Percentiles rank a stretch among this genome's conserved stretches.
phyloP scores from a whole-genome alignment of 2,329 filamentous ascomycete genomes.

The Elsinoe australis region DNA sequence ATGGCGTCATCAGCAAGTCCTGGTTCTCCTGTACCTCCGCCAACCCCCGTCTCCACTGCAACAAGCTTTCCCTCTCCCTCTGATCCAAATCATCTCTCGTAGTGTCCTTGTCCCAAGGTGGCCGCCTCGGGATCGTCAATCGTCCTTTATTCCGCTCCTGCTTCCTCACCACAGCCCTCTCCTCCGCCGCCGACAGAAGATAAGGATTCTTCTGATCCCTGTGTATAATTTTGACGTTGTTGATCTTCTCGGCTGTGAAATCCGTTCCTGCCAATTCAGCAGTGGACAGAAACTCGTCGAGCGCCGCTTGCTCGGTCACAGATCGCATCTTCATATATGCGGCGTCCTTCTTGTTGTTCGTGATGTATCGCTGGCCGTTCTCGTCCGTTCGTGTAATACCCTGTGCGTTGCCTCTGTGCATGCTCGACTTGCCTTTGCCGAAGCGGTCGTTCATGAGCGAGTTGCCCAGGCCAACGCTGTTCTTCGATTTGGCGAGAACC shows the following conservation, averaged over 20 bases:
- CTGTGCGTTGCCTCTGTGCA: conserved; percentile 67
- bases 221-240: conserved; percentile 98
- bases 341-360: conserved; percentile 82
- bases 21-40: conserved; percentile 91
- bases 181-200: conserved; percentile 75
- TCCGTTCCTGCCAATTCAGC: conserved; percentile 97
- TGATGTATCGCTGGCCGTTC: conserved; percentile 60
- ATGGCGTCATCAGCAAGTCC: conserved; percentile 93
- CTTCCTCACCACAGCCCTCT: conserved; percentile 68
- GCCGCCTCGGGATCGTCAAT: conserved; percentile 82
- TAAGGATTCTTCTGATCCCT: conserved; percentile 94
- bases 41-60: conserved; percentile 82
- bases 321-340: conserved; percentile 99
- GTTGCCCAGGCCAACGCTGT: conserved; percentile 89
- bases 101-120: conserved; percentile 78
- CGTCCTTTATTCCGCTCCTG: conserved; percentile 71
- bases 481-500: conserved; percentile 88
- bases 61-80: conserved; percentile 68
- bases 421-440: conserved; percentile 78
- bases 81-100: conserved; percentile 74
- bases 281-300: conserved; percentile 93
- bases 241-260: conserved; percentile 98
- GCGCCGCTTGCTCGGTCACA: conserved; percentile 89
- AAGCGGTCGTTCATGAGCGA: conserved; percentile 98
- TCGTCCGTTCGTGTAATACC: conserved; percentile 36